Base-by-base conservation (phyloP, 2,329 filamentous ascomycete genomes). In the Cladosporium sp. region DNA sequence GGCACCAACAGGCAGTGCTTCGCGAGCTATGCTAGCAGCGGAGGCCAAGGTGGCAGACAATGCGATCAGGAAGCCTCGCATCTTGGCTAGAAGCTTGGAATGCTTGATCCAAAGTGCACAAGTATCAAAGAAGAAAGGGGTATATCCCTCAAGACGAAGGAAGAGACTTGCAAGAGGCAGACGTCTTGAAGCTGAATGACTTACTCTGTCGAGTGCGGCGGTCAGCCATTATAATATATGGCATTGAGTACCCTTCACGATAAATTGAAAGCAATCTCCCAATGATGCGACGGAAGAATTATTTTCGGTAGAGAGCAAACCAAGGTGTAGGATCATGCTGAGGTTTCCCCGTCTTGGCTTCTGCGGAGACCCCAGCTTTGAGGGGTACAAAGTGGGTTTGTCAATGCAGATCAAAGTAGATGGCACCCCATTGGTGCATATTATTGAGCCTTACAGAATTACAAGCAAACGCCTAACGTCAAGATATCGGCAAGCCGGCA, bases 211-310 rank as follows among this genome's bases (percentile, higher is more conserved):
- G 15, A 17, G 11, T 8, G 3, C 22, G 9, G 43, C 43, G 43
- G 30, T 5, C 11, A 14, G 2, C 7, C 25, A 28, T n/a, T n/a
- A n/a, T 47, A 11, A 34, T 50, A 50, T 50, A 50, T 30, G 14
- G 17, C 22, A 30, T 17, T 8, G 19, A 17, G 6, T 22, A 25
- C 22, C 19, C 28, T 20, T 50, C 19, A 22, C 47, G 8, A 14
- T 36, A 37, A 9, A 36, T 36, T 37, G 11, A 22, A 28, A 50
- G 12, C 14, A 17, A 50, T 50, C 3, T 51, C n/a, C 19, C 5
- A 19, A 56, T 56, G 54, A 40, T 49, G 43, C 15, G 30, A 56
- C 54, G 54, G 54, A 56, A 56, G n/a, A 56, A 56, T 56, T 56
- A 22, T 40, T 37, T 14, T 38, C 20, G 30, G 42, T 49, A 47